These are phyloP conservation scores for Rhodofomes roseus DNA, from an alignment of 1,284 basidiomycete genomes.

Conservation along the genomic window DNA sequence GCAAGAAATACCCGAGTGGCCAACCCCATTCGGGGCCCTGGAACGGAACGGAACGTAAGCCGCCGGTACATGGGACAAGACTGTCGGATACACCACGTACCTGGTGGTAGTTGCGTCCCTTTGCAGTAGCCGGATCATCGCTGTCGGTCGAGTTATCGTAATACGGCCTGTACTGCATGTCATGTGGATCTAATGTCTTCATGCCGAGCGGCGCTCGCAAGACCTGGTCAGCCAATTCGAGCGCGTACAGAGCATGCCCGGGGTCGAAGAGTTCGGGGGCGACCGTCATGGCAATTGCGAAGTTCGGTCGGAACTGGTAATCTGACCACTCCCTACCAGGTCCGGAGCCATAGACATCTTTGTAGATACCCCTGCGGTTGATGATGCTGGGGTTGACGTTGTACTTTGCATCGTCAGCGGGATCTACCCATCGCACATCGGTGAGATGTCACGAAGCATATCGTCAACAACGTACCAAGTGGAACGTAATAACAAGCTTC, in stretches of 20 bases:
- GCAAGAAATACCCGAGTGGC: slow-evolving; percentile 93
- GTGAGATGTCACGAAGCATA: not conserved
- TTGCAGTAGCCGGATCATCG: slow-evolving; percentile 76
- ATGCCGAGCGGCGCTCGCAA: slow-evolving; percentile 86
- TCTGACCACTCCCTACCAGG: slow-evolving; percentile 89
- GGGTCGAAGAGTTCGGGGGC: slow-evolving; percentile 93
- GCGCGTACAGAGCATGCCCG: slow-evolving; percentile 72
- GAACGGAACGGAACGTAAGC: slow-evolving; percentile 3
- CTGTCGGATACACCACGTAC: slow-evolving; percentile 35
- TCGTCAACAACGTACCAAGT: slow-evolving; percentile 41
- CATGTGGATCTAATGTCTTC: slow-evolving; percentile 87
- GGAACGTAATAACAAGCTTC: slow-evolving; percentile 92
- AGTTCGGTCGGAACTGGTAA: slow-evolving; percentile 93
- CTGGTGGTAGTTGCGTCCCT: slow-evolving; percentile 88
- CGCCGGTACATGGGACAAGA: not conserved
- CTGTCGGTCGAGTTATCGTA: slow-evolving; percentile 94
- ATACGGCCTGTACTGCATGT: slow-evolving; percentile 82
- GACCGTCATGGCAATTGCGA: slow-evolving; percentile 94
- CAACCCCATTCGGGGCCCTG: slow-evolving; percentile 91
- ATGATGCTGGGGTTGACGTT: slow-evolving; percentile 70
- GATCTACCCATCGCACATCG: slow-evolving; percentile 38
- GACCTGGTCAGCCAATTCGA: slow-evolving; percentile 73
- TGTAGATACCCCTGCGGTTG: slow-evolving; percentile 95
- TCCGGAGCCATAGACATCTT: slow-evolving; percentile 93
- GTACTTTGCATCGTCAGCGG: slow-evolving; percentile 71